Base-by-base conservation (phyloP, 345 rosid genomes). In the Lepidium aucheri region DNA sequence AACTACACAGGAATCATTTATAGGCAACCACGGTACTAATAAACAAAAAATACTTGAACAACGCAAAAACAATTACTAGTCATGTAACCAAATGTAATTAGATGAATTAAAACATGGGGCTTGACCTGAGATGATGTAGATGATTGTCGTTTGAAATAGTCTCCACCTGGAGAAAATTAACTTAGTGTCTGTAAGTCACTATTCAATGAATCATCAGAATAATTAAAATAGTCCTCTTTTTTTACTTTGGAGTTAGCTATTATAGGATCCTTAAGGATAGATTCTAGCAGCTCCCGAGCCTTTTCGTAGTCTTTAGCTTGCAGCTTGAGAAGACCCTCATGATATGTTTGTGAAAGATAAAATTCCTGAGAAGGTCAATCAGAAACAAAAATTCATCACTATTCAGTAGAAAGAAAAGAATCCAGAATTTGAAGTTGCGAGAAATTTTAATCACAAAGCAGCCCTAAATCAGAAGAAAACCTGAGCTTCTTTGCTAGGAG, bases 401-500 rank as follows among this genome's bases (percentile, higher is more conserved):
- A 49, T 34, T 22, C 17, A 6, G 32, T 7, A 50, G 32, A 16
- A 9, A 40, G 34, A 4, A 17, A 17, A 16, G 12, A 67, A 56
- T 7, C 55, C 50, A 56, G 41, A 56, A 56, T 46, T 46, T 47
- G 24, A 69, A 49, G 14, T 4, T 36, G 56, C 39, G 45, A 56
- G 13, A 16, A 39, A 52, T 16, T 2, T 28, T 8, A 4, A 47
- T 1, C 6, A 28, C 8, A 60, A 45, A 38, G 30, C 6, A 70
- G 36, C 57, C 44, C 39, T 40, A 65, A 71, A 39, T 22, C 7
- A 55, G 33, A 46, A 76, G 20, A 42, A 45, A 46, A 80, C 99
- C 97, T 90, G 99, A 56, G 97, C 96, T 83, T 90, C 97, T 79
- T 94, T 90, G 71, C 95, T 86, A 10, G 99, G 99, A 65, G 99